phyloP scores from a whole-genome alignment of 208 protist genomes.

The Trypanosoma mega region DNA sequence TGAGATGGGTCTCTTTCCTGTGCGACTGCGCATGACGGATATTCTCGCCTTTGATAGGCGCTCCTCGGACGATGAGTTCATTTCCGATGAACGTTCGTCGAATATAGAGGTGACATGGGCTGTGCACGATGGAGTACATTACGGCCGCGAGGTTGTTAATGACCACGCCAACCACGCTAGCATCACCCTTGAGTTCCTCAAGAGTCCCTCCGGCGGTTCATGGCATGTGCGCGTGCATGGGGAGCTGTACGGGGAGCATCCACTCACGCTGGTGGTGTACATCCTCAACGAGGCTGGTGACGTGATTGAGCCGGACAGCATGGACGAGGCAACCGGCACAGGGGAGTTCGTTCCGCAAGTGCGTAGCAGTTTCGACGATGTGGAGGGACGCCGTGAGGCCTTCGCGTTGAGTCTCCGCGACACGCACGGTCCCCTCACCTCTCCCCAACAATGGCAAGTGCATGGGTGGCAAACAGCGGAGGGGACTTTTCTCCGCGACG shows the following conservation, averaged over 20 bases:
- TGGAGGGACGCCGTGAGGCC: slow-evolving; percentile 25
- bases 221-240: slow-evolving; percentile 85
- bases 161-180: slow-evolving; percentile 44
- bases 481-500: slow-evolving; percentile 33
- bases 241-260: slow-evolving; percentile 32
- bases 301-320: slow-evolving; percentile 2
- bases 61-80: slow-evolving; percentile 38
- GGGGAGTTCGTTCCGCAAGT: slow-evolving; percentile 67
- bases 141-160: slow-evolving; percentile 60
- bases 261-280: slow-evolving; percentile 66
- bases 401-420: slow-evolving; percentile 65
- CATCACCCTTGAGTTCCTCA: slow-evolving; percentile 78
- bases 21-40: slow-evolving; percentile 67
- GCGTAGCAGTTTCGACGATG: slow-evolving; percentile 39
- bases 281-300: slow-evolving; percentile 42
- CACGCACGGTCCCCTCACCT: slow-evolving; percentile 58
- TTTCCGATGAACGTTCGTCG: slow-evolving; percentile 26
- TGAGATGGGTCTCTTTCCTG: slow-evolving; percentile 37
- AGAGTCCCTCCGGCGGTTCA: slow-evolving; percentile 68
- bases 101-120: slow-evolving; percentile 50
- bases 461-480: slow-evolving; percentile 34
- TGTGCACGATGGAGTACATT: slow-evolving; percentile 77
- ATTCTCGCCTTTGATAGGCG: slow-evolving; percentile 56
- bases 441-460: slow-evolving; percentile 61
- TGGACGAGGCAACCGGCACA: slow-evolving; percentile 36